phyloP scores from a whole-genome alignment of 345 rosid genomes.

The Zanthoxylum bungeanum region DNA sequence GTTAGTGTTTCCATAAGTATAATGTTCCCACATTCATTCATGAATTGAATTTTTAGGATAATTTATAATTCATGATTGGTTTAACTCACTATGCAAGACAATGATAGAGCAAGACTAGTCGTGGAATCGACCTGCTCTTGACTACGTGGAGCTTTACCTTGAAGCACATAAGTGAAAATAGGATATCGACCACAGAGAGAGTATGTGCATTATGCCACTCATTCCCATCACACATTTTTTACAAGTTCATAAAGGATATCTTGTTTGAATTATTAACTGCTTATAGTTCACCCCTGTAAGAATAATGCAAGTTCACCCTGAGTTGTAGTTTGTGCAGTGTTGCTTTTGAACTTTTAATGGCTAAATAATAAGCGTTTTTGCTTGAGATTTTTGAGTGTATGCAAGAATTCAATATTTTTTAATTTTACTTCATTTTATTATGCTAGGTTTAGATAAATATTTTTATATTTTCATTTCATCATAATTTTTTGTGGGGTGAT shows the following conservation, averaged over 20 bases:
- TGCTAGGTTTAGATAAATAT: too few relatives aligned
- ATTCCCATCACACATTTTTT: conserved; percentile 19
- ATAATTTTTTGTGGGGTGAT: too few relatives aligned
- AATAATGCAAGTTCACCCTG: conserved; percentile 14
- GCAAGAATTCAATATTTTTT: too few relatives aligned
- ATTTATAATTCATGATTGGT: conserved; percentile 74
- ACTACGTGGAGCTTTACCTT: conserved; percentile 91
- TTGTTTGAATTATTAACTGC: conserved; percentile 1
- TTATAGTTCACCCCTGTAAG: background rate
- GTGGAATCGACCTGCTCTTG: conserved; percentile 96
- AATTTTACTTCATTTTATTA: too few relatives aligned
- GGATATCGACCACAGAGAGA: background rate
- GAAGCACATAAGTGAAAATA: conserved; percentile 56
- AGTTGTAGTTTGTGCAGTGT: too few relatives aligned
- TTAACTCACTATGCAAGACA: conserved; percentile 58
- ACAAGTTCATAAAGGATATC: conserved; percentile 25
- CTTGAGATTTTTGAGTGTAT: too few relatives aligned
- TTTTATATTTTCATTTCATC: too few relatives aligned
- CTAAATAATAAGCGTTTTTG: too few relatives aligned
- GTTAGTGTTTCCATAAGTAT: too few relatives aligned
- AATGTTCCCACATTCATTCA: background rate
- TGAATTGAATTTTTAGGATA: conserved; percentile 45
- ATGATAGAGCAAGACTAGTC: conserved; percentile 99
- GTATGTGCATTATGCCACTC: conserved; percentile 10
- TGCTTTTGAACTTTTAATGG: too few relatives aligned